Evolutionary conservation across 768 basidiomycete species (phyloP).

Genomic region (Dioszegia aurantiaca): DNA sequence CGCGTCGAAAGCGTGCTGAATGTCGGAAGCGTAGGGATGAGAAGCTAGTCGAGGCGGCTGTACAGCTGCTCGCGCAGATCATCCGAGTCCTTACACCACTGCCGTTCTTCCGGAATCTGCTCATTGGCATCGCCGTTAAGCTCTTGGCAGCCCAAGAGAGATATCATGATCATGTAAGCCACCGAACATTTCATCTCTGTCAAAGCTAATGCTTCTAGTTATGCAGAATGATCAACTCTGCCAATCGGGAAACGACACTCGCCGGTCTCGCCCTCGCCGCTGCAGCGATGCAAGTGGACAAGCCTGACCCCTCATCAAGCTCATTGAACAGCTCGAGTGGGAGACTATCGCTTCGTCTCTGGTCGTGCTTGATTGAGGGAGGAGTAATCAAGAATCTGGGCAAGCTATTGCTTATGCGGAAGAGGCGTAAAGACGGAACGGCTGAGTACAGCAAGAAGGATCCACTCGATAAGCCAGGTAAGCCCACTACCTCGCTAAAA

Average conservation of each 20-base stretch:
- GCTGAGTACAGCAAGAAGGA: slow-evolving; percentile 40
- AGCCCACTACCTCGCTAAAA: slow-evolving; percentile 5
- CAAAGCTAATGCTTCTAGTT: slow-evolving; percentile 29
- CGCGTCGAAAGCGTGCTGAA: background rate
- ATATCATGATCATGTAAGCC: slow-evolving; percentile 38
- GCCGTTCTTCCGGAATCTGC: slow-evolving; percentile 46
- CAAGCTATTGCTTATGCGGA: slow-evolving; percentile 47
- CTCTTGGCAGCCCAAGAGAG: slow-evolving; percentile 32
- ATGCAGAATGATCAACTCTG: slow-evolving; percentile 44
- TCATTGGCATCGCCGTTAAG: slow-evolving; percentile 41
- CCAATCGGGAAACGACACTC: slow-evolving; percentile 45
- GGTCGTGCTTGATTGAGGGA: slow-evolving; percentile 42
- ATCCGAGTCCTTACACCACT: slow-evolving; percentile 41
- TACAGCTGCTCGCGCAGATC: slow-evolving; percentile 39
- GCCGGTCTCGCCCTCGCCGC: slow-evolving; percentile 39
- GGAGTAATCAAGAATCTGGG: slow-evolving; percentile 42
- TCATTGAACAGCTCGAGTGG: slow-evolving; percentile 21
- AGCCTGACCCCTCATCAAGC: slow-evolving; percentile 20
- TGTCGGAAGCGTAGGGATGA: slow-evolving; percentile 19
- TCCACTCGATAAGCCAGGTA: slow-evolving; percentile 49
- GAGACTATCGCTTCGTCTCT: slow-evolving; percentile 34
- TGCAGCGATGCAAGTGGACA: slow-evolving; percentile 41
- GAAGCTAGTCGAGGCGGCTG: slow-evolving; percentile 33
- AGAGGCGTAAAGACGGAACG: slow-evolving; percentile 40
- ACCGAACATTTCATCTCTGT: background rate